Conservation (phyloP, 2,329 filamentous ascomycete species). For the Colletotrichum sp. region DNA sequence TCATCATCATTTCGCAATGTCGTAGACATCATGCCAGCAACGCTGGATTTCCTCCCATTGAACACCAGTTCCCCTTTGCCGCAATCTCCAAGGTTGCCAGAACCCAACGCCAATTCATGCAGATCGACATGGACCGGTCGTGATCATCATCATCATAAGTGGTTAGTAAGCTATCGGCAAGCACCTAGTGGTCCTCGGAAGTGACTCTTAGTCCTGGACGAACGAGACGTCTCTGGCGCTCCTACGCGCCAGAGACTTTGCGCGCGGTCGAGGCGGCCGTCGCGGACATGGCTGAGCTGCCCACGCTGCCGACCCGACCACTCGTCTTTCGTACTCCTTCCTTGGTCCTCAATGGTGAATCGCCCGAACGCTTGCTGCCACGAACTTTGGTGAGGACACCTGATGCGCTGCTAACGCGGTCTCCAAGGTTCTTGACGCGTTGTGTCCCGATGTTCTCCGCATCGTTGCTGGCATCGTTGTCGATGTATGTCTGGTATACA, state of each 20-base stretch:
- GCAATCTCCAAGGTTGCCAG: slow-evolving; percentile 18
- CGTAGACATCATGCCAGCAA: slow-evolving; percentile 14
- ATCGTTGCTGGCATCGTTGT: slow-evolving; percentile 73
- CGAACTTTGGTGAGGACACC: slow-evolving; percentile 69
- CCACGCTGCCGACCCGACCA: slow-evolving; percentile 66
- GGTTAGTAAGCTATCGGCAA: slow-evolving; percentile 26
- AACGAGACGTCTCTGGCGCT: slow-evolving; percentile 21
- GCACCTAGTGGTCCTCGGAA: not conserved
- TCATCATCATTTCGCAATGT: slow-evolving; percentile 17
- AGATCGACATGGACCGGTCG: slow-evolving; percentile 45
- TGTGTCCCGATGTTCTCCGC: slow-evolving; percentile 71
- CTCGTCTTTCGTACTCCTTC: slow-evolving; percentile 70
- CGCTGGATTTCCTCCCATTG: slow-evolving; percentile 9
- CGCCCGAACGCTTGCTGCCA: slow-evolving; percentile 59
- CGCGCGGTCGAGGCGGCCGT: slow-evolving; percentile 50
- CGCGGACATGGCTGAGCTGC: slow-evolving; percentile 42
- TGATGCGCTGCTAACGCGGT: slow-evolving; percentile 56
- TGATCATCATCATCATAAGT: slow-evolving; percentile 49
- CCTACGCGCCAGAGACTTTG: slow-evolving; percentile 57
- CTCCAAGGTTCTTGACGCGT: slow-evolving; percentile 63
- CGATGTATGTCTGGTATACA: slow-evolving; percentile 62
- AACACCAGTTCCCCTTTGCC: slow-evolving; percentile 15
- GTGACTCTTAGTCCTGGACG: slow-evolving; percentile 4
- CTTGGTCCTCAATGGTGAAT: slow-evolving; percentile 55
- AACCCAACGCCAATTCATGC: slow-evolving; percentile 48